Evolutionary conservation across 2,329 filamentous ascomycete species (phyloP), one percentile per base, ranked within the genome.

Genomic region (Alternaria longipes): DNA sequence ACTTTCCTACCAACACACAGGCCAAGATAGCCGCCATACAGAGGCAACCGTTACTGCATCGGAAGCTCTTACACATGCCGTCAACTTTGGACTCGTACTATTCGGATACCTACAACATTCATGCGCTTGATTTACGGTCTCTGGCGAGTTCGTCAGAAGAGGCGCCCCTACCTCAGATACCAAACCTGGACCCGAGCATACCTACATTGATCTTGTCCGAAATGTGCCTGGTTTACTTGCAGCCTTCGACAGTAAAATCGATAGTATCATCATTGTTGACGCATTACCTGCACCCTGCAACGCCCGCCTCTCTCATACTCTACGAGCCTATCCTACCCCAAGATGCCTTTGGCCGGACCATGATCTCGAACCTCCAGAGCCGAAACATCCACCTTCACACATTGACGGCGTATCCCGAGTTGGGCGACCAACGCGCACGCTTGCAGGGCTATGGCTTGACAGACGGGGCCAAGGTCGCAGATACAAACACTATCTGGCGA

Each of bases 151-250:
- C 56, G 16, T 57, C 69, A 28, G 46, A 68, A 0, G 58, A 73
- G 59, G 55, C 59, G 7, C 50, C 72, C 58, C 53, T 68, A 61
- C 70, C 61, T 45, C 64, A 60, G 47, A 65, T 84, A 9, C 80
- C 81, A 2, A 79, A 69, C 67, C 88, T 81, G 69, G 86, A 81
- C 74, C 79, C 68, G 71, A 87, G 74, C 24, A 70, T 92, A 0
- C 93, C 95, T 0, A 99, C 95, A 0, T 81, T 99, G 8, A 80
- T 99, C 24, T 84, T 99, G 7, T 98, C 94, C 0, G 95, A 99
- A 79, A 98, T 95, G 84, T 99, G 95, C 76, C 85, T 99, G 32
- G 92, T 95, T 76, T 99, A 99, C 74, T 86, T 99, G 1, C 84
- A 89, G 8, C 85, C 89, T 0, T 72, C 84, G 0, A 85, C 89